A percentile compares a stretch with the other conserved stretches of the same genome.
Conservation (phyloP, 140 eudicot genomes). For the Senecio squalidus region DNA sequence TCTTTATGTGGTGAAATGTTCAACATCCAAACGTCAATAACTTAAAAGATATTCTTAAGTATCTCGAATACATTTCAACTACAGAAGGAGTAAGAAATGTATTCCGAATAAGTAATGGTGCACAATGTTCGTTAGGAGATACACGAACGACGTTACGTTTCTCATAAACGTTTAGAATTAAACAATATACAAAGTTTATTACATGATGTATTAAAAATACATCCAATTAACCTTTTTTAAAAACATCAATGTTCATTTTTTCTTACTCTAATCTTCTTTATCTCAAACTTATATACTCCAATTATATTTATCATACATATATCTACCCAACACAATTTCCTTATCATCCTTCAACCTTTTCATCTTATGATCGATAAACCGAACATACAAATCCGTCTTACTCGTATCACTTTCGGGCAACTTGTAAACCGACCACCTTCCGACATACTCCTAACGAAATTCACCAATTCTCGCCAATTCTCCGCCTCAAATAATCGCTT, state of each 20-base stretch:
- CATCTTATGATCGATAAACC: constrained; percentile 42
- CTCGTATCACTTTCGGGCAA: constrained; percentile 50
- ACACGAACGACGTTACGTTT: too few species aligned
- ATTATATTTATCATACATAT: neutral
- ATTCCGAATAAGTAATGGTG: too few species aligned
- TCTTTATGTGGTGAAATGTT: too few species aligned
- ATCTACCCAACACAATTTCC: constrained; percentile 50
- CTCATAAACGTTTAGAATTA: neutral
- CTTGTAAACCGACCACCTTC: constrained; percentile 59
- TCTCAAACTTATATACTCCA: constrained; percentile 3
- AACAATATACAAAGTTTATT: constrained; percentile 4
- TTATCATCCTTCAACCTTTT: constrained; percentile 26
- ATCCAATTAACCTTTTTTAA: constrained; percentile 2
- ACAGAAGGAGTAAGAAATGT: too few species aligned
- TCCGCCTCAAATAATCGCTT: constrained; percentile 74
- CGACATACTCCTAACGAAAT: constrained; percentile 75
- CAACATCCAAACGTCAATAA: too few species aligned
- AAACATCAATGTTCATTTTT: neutral
- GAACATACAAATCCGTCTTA: constrained; percentile 65
- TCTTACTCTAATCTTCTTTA: constrained; percentile 1
- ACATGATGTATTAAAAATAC: constrained; percentile 5
- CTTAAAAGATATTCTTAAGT: too few species aligned
- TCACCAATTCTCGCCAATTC: constrained; percentile 79
- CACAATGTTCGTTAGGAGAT: too few species aligned
- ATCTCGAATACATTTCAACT: too few species aligned